Conservation (phyloP, 345 rosid genomes). For the Bruguiera sexangula region DNA sequence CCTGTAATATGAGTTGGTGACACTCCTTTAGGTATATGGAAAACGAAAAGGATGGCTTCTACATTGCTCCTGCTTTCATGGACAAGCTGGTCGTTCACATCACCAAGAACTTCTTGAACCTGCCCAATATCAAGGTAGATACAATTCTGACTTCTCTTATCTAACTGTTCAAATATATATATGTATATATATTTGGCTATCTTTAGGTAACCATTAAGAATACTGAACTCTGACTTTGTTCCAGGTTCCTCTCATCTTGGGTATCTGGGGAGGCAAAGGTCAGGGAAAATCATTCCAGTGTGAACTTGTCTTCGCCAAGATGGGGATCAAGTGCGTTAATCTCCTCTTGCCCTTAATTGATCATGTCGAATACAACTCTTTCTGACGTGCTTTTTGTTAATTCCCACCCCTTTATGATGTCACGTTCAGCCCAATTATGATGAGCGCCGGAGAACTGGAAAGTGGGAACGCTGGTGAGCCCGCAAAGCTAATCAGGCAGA, state of each 20-base stretch:
- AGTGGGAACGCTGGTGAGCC: conserved; percentile 98
- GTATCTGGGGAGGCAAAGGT: conserved; percentile 99
- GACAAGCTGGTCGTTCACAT: conserved; percentile 96
- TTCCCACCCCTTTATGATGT: too few species aligned
- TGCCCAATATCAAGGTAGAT: conserved; percentile 87
- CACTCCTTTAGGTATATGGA: conserved; percentile 57
- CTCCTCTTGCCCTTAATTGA: neutral
- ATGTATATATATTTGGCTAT: too few species aligned
- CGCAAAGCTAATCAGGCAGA: conserved; percentile 90
- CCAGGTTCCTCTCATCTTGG: conserved; percentile 93
- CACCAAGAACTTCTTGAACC: conserved; percentile 87
- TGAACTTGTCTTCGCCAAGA: conserved; percentile 96
- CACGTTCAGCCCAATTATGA: conserved; percentile 84
- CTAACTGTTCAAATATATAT: neutral
- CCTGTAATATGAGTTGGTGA: conserved; percentile 1
- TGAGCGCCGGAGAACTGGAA: conserved; percentile 99
- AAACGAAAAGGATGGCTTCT: conserved; percentile 75
- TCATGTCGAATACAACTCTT: neutral
- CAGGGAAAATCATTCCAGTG: conserved; percentile 99
- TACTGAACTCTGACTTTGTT: neutral
- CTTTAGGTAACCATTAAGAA: neutral
- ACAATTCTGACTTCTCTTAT: neutral
- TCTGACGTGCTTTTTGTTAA: too few species aligned
- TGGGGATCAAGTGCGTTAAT: conserved; percentile 88
- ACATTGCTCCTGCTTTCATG: conserved; percentile 98